Percentiles rank a stretch among this genome's conserved stretches.
Conservation (phyloP, 768 basidiomycete genomes). For the Sarcomyxa edulis region DNA sequence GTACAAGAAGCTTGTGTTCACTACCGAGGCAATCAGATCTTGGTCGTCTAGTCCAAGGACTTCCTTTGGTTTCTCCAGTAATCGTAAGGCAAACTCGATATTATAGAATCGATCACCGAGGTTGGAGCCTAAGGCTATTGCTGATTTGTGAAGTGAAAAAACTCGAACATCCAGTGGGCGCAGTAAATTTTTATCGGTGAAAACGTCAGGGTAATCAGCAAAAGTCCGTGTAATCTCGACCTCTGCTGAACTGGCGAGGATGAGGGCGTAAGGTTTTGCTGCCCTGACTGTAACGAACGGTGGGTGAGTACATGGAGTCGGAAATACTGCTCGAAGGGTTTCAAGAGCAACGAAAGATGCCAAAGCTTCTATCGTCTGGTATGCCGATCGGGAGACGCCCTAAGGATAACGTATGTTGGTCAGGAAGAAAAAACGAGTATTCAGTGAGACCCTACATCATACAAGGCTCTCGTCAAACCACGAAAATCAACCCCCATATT, state of each 20-base stretch:
- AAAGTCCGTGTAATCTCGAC: conserved; percentile 50
- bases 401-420: conserved; percentile 17
- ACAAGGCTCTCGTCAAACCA: conserved; percentile 28
- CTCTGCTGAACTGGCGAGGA: conserved; percentile 60
- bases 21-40: conserved; percentile 33
- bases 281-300: conserved; percentile 44
- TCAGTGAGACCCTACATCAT: conserved; percentile 22
- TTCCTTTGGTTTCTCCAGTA: conserved; percentile 50
- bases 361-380: conserved; percentile 68
- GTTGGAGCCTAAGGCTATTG: conserved; percentile 86
- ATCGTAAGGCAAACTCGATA: conserved; percentile 70
- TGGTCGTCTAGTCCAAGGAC: conserved; percentile 15
- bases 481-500: conserved; percentile 33
- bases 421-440: not conserved
- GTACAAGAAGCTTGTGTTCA: conserved; percentile 87
- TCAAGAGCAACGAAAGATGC: conserved; percentile 48
- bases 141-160: conserved; percentile 28
- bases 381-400: conserved; percentile 44
- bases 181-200: too few species aligned
- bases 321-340: conserved; percentile 25
- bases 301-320: conserved; percentile 10
- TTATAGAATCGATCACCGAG: conserved; percentile 83
- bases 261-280: conserved; percentile 68
- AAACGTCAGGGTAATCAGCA: conserved; percentile 25
- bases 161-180: not conserved